These are phyloP conservation scores for Phytophthora multivora DNA, from an alignment of 352 stramenopile species.

Conservation along the genomic window DNA sequence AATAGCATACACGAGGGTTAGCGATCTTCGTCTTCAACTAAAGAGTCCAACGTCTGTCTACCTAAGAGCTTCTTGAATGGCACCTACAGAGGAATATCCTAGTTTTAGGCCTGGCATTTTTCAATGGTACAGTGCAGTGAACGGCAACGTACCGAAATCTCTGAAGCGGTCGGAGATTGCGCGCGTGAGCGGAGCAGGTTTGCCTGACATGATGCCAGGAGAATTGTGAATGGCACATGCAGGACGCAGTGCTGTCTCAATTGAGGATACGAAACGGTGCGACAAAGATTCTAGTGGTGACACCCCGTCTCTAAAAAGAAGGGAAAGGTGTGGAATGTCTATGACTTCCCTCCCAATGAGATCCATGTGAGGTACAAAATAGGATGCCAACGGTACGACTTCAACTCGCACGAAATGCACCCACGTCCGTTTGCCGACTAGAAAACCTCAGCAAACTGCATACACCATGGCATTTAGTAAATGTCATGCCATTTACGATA, in stretches of 20 bases:
- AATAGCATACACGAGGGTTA: neutral
- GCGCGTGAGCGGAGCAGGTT: conserved; percentile 24
- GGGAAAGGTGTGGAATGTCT: neutral
- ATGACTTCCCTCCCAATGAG: neutral
- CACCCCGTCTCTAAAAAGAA: neutral
- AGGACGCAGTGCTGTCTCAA: conserved; percentile 4
- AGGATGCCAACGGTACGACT: conserved; percentile 7
- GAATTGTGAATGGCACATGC: conserved; percentile 19
- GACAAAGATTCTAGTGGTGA: conserved; percentile 4
- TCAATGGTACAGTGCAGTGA: too few species aligned
- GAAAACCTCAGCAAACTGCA: too few species aligned
- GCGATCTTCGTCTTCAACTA: neutral
- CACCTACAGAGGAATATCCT: conserved; percentile 6
- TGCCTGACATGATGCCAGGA: conserved; percentile 10
- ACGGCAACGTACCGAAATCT: conserved; percentile 23
- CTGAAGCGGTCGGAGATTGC: conserved; percentile 34
- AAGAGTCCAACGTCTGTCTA: neutral
- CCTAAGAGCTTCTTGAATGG: conserved; percentile 32
- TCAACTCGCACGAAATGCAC: conserved; percentile 15
- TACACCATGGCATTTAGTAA: too few species aligned
- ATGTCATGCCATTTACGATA: too few species aligned
- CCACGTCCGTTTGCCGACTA: conserved; percentile 9
- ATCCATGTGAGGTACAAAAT: neutral
- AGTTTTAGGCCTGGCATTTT: neutral
- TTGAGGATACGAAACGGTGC: conserved; percentile 11